Base-by-base conservation (phyloP, 169 alveolate species). In the Plasmodium reichenowi region DNA sequence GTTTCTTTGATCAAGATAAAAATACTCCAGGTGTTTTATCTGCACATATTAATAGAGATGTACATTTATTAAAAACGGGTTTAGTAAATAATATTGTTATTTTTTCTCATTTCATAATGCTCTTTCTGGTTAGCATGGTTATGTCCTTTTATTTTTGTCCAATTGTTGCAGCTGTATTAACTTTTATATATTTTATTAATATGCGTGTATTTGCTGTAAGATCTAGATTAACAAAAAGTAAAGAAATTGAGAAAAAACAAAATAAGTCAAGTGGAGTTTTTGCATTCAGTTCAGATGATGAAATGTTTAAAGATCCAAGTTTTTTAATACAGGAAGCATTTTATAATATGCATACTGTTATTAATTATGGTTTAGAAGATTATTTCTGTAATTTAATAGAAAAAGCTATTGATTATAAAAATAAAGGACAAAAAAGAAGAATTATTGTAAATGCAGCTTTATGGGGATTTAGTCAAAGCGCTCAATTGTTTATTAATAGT, bases 131-230 rank as follows among this genome's bases (percentile, higher is more conserved):
- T 59, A 85, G 92, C 70, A 72, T 26, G 73, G 9, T 59, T 43
- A 15, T 85, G 58, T 85, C 92, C 0, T 85, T 85, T 59, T 85
- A 85, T 85, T 85, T 71, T 74, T 85, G 92, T 32, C 92, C 92
- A 32, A 85, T 85, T 15, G 74, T 85, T 38, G 86, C 92, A 26
- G 75, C 70, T 15, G 74, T 29, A 12, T 73, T 85, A 24, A 85
- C 92, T 9, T 45, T 45, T 17, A 47, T 74, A 59, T 85, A 85
- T 64, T 71, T 72, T 26, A 22, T 70, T 50, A n/a, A 22, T 12
- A 59, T 60, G 73, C 59, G 92, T 15, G 74, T 72, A 1, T 24
- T 85, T 45, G 76, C 92, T 6, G 60, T 70, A 43, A 85, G 75
- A 85, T 45, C 87, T 24, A 45, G 92, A 48, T 6, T 72, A 26